These are phyloP conservation scores for Penicillium parvum DNA, from an alignment of 495 filamentous ascomycete species.

Conservation along the genomic window DNA sequence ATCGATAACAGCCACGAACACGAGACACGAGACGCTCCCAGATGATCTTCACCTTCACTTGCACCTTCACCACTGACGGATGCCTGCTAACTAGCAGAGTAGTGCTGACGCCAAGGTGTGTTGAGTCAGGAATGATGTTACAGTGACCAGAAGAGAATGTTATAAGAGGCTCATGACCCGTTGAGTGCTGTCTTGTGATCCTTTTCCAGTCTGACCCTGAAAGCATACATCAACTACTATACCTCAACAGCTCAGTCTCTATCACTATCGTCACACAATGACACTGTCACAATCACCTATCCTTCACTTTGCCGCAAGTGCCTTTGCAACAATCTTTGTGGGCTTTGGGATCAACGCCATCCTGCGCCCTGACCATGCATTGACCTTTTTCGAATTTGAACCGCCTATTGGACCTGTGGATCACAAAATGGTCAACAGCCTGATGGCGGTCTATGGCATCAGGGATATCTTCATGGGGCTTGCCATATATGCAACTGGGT, in stretches of 20 bases:
- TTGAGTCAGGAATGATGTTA: no score
- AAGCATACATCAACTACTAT: background rate
- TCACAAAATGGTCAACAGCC: conserved; percentile 30
- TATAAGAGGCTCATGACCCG: no score
- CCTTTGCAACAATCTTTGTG: conserved; percentile 42
- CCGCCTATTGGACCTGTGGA: conserved; percentile 27
- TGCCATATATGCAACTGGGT: conserved; percentile 36
- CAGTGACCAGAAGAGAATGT: no score
- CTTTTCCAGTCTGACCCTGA: no score
- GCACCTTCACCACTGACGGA: no score
- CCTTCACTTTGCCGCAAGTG: conserved; percentile 21
- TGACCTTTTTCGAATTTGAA: conserved; percentile 45
- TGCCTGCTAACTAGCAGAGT: no score
- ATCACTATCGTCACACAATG: conserved; percentile 2
- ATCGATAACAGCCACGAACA: conserved; percentile 11
- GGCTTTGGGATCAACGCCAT: conserved; percentile 49
- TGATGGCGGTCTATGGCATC: conserved; percentile 48
- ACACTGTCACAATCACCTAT: conserved; percentile 15
- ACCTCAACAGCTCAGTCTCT: background rate
- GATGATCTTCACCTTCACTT: background rate
- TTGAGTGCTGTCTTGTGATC: no score
- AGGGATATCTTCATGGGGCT: conserved; percentile 53
- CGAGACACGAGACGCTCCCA: background rate
- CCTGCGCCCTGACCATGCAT: conserved; percentile 37
- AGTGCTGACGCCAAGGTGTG: no score